Base-by-base conservation (phyloP, 164 flowering plant species). In the Piper longum region DNA sequence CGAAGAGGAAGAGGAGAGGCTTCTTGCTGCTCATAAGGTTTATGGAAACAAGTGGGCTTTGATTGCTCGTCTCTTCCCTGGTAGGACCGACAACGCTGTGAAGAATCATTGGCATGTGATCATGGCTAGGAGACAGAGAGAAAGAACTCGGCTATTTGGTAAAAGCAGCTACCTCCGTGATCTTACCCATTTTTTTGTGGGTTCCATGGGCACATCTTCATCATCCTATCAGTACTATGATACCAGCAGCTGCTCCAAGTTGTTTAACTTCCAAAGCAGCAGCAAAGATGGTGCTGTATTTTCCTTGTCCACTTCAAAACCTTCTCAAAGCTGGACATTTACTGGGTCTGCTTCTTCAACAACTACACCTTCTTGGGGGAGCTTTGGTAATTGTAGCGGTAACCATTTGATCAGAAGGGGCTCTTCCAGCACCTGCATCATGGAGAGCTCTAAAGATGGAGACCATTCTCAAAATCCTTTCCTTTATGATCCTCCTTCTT, bases 91-190 rank as follows among this genome's bases (percentile, higher is more conserved):
- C 41, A 89, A 89, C 61, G 91, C 91, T 0, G 95, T 89, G 57
- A 89, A 89, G 82, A 89, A 89, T 43, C 96, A 89, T 57, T 89
- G 95, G 93, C 96, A 89, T 66, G 96, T 89, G 2, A 82, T 89
- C 62, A 89, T 85, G 91, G 91, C 96, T 4, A 76, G 95, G 66
- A 82, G 71, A 68, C 88, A 83, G 62, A 78, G 92, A 56, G 86
- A 90, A 58, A 69, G 78, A 42, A 80, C 87, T 62, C 84, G 82
- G 68, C 71, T 77, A 2, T 72, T 69, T 58, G 80, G 83, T 2
- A 82, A 81, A 62, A 78, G 78, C 65, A 77, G 72, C 42, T 64
- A 64, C 66, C 75, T 71, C 67, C 78, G 75, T 26, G 36, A 26
- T 26, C 36, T 26, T 26, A 26, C 36, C 41, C 51, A 57, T 69